These are phyloP conservation scores for Beauveria rudraprayagi DNA, from an alignment of 2,329 filamentous ascomycete genomes.

Conservation along the genomic window DNA sequence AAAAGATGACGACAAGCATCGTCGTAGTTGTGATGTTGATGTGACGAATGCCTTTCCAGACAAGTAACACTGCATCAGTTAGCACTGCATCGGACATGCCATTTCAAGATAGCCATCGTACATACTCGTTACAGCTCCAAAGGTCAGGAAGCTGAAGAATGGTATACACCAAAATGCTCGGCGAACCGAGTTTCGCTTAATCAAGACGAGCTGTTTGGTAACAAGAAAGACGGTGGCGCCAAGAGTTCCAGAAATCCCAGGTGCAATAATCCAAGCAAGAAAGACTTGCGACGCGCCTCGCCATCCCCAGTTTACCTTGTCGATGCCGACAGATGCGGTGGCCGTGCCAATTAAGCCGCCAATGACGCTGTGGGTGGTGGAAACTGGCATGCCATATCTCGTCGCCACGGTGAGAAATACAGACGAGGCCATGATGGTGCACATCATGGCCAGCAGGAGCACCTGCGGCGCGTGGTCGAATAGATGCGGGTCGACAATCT, in stretches of 20 bases:
- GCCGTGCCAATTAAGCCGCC: constrained; percentile 31
- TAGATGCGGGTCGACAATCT: constrained; percentile 34
- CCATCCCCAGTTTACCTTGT: constrained; percentile 30
- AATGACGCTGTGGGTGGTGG: constrained; percentile 46
- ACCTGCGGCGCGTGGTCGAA: constrained; percentile 37
- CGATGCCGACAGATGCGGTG: constrained; percentile 27
- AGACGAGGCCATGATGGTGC: constrained; percentile 41
- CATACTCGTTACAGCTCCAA: constrained; percentile 27
- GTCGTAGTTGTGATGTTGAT: constrained; percentile 17
- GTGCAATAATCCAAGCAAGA: constrained; percentile 30
- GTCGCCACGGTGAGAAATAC: constrained; percentile 46
- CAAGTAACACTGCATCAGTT: constrained; percentile 39
- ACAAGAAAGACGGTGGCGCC: constrained; percentile 26
- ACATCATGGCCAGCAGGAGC: constrained; percentile 47
- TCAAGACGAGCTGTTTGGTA: constrained; percentile 27
- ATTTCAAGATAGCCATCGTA: background rate
- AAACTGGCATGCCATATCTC: constrained; percentile 42
- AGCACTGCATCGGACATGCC: background rate
- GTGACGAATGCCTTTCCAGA: constrained; percentile 31
- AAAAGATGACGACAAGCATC: constrained; percentile 31
- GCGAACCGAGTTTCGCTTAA: constrained; percentile 21
- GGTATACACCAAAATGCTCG: constrained; percentile 29
- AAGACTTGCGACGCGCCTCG: constrained; percentile 31
- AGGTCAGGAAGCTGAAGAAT: constrained; percentile 30
- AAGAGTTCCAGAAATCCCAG: constrained; percentile 24